These are phyloP conservation scores for Coniochaeta prunicola DNA, from an alignment of 2,329 filamentous ascomycete genomes.

Conservation along the genomic window DNA sequence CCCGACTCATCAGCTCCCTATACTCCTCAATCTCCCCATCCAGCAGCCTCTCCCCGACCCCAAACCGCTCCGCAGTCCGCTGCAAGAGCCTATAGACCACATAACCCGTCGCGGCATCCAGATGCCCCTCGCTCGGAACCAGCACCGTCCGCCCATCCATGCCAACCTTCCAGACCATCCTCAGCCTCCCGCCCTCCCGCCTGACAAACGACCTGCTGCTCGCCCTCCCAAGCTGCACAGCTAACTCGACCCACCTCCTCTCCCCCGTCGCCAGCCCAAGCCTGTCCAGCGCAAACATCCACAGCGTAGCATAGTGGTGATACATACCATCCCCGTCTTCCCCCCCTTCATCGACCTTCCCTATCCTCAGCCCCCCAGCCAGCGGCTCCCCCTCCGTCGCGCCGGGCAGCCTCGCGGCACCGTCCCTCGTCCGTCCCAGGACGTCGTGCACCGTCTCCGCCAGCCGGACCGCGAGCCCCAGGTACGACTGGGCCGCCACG, in stretches of 20 bases:
- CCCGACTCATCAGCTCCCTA: conserved; percentile 34
- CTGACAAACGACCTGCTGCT: conserved; percentile 45
- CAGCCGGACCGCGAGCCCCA: conserved; percentile 40
- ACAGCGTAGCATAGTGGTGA: conserved; percentile 53
- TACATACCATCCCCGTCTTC: conserved; percentile 52
- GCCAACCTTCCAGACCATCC: conserved; percentile 50
- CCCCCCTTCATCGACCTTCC: conserved; percentile 41
- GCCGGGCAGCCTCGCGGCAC: conserved; percentile 34
- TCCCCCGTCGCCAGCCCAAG: conserved; percentile 39
- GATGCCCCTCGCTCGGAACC: conserved; percentile 43
- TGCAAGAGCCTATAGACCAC: conserved; percentile 42
- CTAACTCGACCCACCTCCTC: conserved; percentile 30
- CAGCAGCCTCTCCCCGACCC: conserved; percentile 22
- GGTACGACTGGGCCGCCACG: too few relatives aligned
- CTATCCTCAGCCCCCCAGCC: conserved; percentile 49
- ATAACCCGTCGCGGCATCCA: conserved; percentile 49
- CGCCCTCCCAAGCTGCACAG: conserved; percentile 42
- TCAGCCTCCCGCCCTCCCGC: conserved; percentile 10
- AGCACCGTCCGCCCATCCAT: conserved; percentile 38
- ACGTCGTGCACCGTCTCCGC: conserved; percentile 43
- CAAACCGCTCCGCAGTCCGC: conserved; percentile 24
- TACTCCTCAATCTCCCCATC: conserved; percentile 46
- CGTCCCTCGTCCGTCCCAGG: conserved; percentile 45
- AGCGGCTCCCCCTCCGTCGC: conserved; percentile 45
- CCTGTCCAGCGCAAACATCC: conserved; percentile 56